Evolutionary conservation across 306 rosid species (phyloP).

Genomic region (Corylus avellana): DNA sequence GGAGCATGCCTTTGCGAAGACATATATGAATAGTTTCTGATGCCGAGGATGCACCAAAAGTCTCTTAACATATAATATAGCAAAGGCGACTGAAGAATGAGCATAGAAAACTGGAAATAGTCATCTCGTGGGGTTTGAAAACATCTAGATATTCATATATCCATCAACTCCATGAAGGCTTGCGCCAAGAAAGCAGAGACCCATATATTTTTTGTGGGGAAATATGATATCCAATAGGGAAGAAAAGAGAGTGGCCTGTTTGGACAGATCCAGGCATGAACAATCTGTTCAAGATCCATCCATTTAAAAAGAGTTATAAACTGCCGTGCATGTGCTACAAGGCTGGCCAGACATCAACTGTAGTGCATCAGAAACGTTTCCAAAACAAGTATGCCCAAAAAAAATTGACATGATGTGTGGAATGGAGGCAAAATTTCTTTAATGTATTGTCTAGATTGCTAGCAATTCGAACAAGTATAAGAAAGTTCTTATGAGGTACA

Average conservation of each 20-base stretch:
- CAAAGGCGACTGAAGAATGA: background rate
- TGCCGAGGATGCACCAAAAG: constrained; percentile 13
- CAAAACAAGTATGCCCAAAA: background rate
- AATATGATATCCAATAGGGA: background rate
- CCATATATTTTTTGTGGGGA: background rate
- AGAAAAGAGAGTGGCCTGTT: background rate
- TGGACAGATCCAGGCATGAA: background rate
- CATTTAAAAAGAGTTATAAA: background rate
- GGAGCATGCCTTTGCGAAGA: constrained; percentile 24
- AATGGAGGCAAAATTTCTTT: no score
- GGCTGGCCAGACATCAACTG: background rate
- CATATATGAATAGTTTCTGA: constrained; percentile 3
- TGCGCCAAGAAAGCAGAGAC: background rate
- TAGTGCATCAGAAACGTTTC: background rate
- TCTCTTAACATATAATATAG: background rate
- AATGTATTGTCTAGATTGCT: no score
- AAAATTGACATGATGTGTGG: no score
- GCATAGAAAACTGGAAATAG: constrained; percentile 1
- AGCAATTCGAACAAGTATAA: no score
- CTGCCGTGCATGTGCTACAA: background rate
- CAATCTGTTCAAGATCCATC: background rate
- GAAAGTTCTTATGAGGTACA: no score
- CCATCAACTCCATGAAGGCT: background rate
- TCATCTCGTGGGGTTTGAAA: background rate
- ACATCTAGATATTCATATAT: background rate